Base-by-base conservation (phyloP, 495 filamentous ascomycete species). In the Penicillium ochrochloron region DNA sequence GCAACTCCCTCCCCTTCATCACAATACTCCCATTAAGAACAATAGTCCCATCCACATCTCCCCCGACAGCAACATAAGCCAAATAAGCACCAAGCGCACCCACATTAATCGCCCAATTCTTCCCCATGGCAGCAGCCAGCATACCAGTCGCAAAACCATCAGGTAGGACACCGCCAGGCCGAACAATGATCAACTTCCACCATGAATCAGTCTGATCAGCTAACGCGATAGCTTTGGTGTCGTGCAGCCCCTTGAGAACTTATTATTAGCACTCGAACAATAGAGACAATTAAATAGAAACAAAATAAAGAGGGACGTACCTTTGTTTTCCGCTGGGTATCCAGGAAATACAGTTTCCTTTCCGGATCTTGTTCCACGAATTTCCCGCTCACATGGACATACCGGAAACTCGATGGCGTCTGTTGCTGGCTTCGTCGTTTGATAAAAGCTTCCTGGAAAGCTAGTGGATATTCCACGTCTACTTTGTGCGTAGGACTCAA, bases 21-120 rank as follows among this genome's bases (percentile, higher is more conserved):
- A 48, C 44, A 48, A 48, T 48, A 48, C 9, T 25, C 44, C 44
- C 44, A 48, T 48, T 48, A 8, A 48, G 21, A 25, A 48, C 44
- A 14, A 48, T 48, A 48, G 12, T 12, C 44, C 19, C 44, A 10
- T 48, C 44, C 0, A 48, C 44, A 23, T 48, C 44, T 12, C 44
- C 44, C 1, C 44, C 44, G 0, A 25, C 21, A 48, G 44, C 44
- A 48, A 48, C 44, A 48, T 48, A 25, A 23, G 44, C 44, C 19
- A 48, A 23, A 48, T 48, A 48, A 25, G 44, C 44, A 12, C 44
- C 44, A 23, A 48, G 44, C 21, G 44, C 25, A 25, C 44, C 44
- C 19, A 48, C 44, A 48, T 48, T 48, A 48, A 48, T 25, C 2
- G 44, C 44, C 44, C 44, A 48, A 25, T 48, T 48, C 44, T 14